Base-by-base conservation (phyloP, 2,329 filamentous ascomycete species). In the Harringtonia aguacate region DNA sequence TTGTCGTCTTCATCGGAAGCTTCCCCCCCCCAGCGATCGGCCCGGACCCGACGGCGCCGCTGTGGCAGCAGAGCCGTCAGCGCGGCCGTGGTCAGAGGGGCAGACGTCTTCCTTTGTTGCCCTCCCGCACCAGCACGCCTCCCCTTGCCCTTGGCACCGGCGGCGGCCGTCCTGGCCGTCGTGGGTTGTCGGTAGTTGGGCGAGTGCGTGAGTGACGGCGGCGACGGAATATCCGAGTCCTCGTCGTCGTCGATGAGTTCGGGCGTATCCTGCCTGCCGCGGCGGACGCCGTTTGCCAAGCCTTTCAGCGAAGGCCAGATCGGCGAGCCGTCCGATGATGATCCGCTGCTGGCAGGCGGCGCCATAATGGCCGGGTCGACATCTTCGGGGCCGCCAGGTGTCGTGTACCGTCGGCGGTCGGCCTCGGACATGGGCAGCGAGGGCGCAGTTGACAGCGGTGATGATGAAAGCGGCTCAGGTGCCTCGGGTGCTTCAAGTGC, bases 121-220 rank as follows among this genome's bases (percentile, higher is more conserved):
- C 21, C 35, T 14, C 29, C 36, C 5, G 39, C 36, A 13, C 29
- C 60, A 49, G 45, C 44, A 41, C 39, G 24, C 24, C 43, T 36
- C 49, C 45, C 46, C 36, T 48, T 34, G 24, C 17, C 40, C 39
- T 44, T 38, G 15, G 28, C 14, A 10, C 38, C 21, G 8, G 27
- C 29, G 18, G 39, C 30, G 4, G 31, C 33, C 12, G 38, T 4
- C 14, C 18, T 14, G 3, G 40, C 10, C 17, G 30, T 18, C 28
- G 34, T 2, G 3, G 24, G 34, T 12, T 41, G 39, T 30, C 52
- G 58, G 47, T 66, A 70, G 52, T 81, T 81, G 28, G 79, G 79
- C 1, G 79, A 83, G 54, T 82, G 77, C 4, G 78, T 83, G 4
- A 83, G 64, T 0, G 79, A 81, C 1, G 79, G 79, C 0, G 77